These are phyloP conservation scores for Dioscorea cayenensis DNA, from an alignment of 116 monocot species.

Conservation along the genomic window DNA sequence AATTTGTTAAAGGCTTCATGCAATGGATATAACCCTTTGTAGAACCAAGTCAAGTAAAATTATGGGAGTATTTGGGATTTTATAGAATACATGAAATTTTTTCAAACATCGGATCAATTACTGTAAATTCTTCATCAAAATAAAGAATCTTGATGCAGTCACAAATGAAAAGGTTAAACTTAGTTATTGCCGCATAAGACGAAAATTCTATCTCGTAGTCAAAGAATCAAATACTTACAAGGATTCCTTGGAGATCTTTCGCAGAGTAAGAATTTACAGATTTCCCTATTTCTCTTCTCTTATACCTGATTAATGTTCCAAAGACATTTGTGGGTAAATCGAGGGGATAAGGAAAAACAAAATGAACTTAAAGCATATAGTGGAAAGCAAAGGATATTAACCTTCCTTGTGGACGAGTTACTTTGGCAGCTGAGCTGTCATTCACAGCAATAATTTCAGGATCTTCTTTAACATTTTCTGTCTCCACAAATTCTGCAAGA, in stretches of 20 bases:
- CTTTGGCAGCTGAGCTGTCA: slow-evolving; percentile 32
- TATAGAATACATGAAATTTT: too few species aligned
- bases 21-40: too few species aligned
- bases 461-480: slow-evolving; percentile 13
- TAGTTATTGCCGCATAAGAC: neutral
- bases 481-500: slow-evolving; percentile 25
- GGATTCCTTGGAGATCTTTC: slow-evolving; percentile 93
- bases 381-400: slow-evolving; percentile 9
- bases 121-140: too few species aligned
- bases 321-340: neutral
- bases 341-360: slow-evolving; percentile 1
- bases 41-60: too few species aligned
- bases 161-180: neutral
- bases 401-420: slow-evolving; percentile 95
- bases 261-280: slow-evolving; percentile 64
- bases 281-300: slow-evolving; percentile 90
- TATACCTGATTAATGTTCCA: slow-evolving; percentile 52
- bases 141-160: too few species aligned
- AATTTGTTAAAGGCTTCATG: too few species aligned
- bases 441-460: slow-evolving; percentile 19
- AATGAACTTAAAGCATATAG: neutral
- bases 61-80: too few species aligned
- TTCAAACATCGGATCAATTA: too few species aligned
- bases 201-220: neutral
- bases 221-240: slow-evolving; percentile 27